A percentile compares a stretch with the other conserved stretches of the same genome.
Conservation (phyloP, 495 filamentous ascomycete genomes). For the Evernia prunastri region DNA sequence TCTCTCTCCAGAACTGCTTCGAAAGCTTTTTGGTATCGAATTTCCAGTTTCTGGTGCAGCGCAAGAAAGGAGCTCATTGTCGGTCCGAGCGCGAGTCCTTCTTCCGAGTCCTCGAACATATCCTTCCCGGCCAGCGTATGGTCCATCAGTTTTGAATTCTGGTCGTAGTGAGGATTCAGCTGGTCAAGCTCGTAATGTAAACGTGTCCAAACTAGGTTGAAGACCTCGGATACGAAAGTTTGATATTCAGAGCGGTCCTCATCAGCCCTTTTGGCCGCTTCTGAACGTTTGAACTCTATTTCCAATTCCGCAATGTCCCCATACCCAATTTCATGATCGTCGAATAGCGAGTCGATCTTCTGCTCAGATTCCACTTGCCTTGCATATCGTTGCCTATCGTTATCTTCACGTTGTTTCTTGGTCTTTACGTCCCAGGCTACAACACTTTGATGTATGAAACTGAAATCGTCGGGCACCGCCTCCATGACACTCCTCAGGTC, state of each 20-base stretch:
- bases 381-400: slow-evolving; percentile 43
- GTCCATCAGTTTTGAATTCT: slow-evolving; percentile 32
- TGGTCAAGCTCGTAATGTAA: slow-evolving; percentile 48
- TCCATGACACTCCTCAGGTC: slow-evolving; percentile 23
- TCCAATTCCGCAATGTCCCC: slow-evolving; percentile 56
- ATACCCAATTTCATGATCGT: slow-evolving; percentile 55
- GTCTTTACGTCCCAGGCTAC: slow-evolving; percentile 43
- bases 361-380: slow-evolving; percentile 52
- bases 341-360: slow-evolving; percentile 50
- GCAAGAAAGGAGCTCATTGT: slow-evolving; percentile 43
- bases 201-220: slow-evolving; percentile 45
- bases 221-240: slow-evolving; percentile 45
- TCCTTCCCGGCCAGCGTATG: slow-evolving; percentile 37
- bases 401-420: slow-evolving; percentile 35
- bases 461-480: slow-evolving; percentile 40
- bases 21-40: slow-evolving; percentile 45
- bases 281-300: slow-evolving; percentile 51
- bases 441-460: slow-evolving; percentile 42
- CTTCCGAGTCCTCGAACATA: slow-evolving; percentile 35
- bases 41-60: slow-evolving; percentile 43
- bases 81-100: slow-evolving; percentile 37
- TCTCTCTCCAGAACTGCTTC: slow-evolving; percentile 48
- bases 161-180: slow-evolving; percentile 46
- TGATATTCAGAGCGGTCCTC: slow-evolving; percentile 53
- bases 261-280: slow-evolving; percentile 46